Percentiles rank a stretch among this genome's conserved stretches.
phyloP scores from a whole-genome alignment of 2,329 filamentous ascomycete species.

The Claviceps cyperi region DNA sequence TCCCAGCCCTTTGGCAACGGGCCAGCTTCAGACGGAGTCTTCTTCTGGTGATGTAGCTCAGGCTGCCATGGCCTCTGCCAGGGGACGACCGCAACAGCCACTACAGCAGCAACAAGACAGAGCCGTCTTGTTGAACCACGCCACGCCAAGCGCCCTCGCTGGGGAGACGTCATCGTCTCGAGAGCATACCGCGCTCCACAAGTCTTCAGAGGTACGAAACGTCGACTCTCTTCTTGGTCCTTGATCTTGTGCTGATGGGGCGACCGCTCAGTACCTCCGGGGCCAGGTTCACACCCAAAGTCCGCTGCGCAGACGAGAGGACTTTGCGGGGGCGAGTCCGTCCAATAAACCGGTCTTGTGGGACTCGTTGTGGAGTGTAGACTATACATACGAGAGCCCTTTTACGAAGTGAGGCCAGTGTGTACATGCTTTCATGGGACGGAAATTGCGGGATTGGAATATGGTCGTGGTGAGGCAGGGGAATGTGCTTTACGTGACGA shows the following conservation, averaged over 20 bases:
- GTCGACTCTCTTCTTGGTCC: conserved; percentile 38
- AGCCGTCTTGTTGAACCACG: neutral
- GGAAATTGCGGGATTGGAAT: too few relatives aligned
- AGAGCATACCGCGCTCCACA: conserved; percentile 8
- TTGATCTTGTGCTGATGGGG: conserved; percentile 11
- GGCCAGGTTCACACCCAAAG: conserved; percentile 7
- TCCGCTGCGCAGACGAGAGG: conserved; percentile 23
- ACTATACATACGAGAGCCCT: conserved; percentile 38
- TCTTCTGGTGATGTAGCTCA: conserved; percentile 6
- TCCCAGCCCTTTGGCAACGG: conserved; percentile 12
- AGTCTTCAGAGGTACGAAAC: conserved; percentile 36
- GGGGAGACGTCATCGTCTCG: conserved; percentile 13
- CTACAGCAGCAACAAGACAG: neutral
- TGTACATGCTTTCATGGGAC: too few relatives aligned
- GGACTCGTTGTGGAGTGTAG: conserved; percentile 48
- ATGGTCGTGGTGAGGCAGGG: too few relatives aligned
- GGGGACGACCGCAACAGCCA: neutral
- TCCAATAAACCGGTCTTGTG: conserved; percentile 42
- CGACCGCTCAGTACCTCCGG: conserved; percentile 9
- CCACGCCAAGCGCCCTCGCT: conserved; percentile 6
- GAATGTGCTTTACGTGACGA: too few relatives aligned
- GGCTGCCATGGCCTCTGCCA: neutral
- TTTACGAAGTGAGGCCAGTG: conserved; percentile 12
- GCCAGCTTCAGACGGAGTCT: conserved; percentile 9
- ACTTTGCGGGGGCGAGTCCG: conserved; percentile 22